Conservation (phyloP, 2,329 filamentous ascomycete species). For the Monosporascus sp. region DNA sequence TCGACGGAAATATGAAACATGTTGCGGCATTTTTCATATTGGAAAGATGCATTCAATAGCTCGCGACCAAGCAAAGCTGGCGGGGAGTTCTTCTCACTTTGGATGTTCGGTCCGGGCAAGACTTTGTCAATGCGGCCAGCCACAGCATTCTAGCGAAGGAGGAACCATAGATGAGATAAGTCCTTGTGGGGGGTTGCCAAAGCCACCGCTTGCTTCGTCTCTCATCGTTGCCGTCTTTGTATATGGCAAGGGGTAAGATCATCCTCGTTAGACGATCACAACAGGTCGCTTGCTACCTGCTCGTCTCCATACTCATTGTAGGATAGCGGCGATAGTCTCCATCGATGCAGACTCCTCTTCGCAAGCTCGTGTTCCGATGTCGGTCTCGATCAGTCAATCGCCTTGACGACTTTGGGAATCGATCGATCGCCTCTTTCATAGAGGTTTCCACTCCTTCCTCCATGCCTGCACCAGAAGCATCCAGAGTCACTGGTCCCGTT, state of each 20-base stretch:
- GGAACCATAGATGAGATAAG: slow-evolving; percentile 16
- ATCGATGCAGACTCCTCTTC: no score
- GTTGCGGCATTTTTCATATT: neutral
- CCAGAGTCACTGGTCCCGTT: no score
- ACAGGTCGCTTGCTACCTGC: neutral
- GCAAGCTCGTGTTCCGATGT: no score
- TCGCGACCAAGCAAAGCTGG: neutral
- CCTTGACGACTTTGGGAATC: no score
- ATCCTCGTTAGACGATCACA: neutral
- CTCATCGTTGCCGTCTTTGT: neutral
- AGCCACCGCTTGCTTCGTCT: slow-evolving; percentile 1
- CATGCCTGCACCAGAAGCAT: no score
- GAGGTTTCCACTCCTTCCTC: no score
- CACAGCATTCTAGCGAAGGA: slow-evolving; percentile 10
- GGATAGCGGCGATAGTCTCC: no score
- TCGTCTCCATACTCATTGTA: no score
- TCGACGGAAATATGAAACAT: no score
- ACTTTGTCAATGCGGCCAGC: slow-evolving; percentile 17
- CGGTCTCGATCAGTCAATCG: no score
- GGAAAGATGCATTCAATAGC: neutral
- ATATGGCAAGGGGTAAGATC: neutral
- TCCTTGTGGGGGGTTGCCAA: slow-evolving; percentile 16
- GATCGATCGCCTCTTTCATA: no score
- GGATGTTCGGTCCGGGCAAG: slow-evolving; percentile 6
- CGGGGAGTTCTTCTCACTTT: neutral